Evolutionary conservation across 1,139 yeast species (phyloP).

Genomic region (Kluyveromyces marxianus): DNA sequence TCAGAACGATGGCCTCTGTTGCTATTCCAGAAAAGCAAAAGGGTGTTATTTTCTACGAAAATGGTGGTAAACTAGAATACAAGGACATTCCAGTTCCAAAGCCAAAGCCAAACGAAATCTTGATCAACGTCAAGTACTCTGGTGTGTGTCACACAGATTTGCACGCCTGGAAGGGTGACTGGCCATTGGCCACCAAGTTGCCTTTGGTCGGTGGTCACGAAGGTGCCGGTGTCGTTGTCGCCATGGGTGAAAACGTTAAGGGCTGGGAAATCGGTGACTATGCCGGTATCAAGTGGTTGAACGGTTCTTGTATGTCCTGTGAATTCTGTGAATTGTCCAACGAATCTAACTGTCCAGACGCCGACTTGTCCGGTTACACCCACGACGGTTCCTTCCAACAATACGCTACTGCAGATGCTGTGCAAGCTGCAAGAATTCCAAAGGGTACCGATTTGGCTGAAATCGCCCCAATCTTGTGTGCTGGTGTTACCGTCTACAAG

Average conservation of each 20-base stretch:
- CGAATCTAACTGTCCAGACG: constrained; percentile 61
- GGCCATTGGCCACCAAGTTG: constrained; percentile 57
- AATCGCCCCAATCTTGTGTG: constrained; percentile 68
- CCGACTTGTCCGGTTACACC: constrained; percentile 65
- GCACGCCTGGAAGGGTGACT: constrained; percentile 70
- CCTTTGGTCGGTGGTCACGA: constrained; percentile 79
- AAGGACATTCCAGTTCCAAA: constrained; percentile 57
- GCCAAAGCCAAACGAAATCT: constrained; percentile 52
- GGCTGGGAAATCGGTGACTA: constrained; percentile 65
- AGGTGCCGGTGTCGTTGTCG: constrained; percentile 76
- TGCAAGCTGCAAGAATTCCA: constrained; percentile 72
- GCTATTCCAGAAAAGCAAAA: constrained; percentile 51
- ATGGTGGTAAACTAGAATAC: constrained; percentile 56
- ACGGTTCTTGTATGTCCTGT: constrained; percentile 62
- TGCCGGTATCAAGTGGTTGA: constrained; percentile 66
- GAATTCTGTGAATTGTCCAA: constrained; percentile 57
- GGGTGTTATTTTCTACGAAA: constrained; percentile 56
- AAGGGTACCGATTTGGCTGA: constrained; percentile 59
- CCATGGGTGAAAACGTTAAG: constrained; percentile 53
- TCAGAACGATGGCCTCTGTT: constrained; percentile 5
- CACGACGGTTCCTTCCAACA: constrained; percentile 77
- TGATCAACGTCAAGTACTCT: constrained; percentile 56
- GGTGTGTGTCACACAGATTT: constrained; percentile 66
- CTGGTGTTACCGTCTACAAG: constrained; percentile 75
- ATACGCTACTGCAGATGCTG: constrained; percentile 72